Evolutionary conservation across 225 moss, liverwort and hornwort genomes (phyloP), one percentile per base, ranked within the genome.

Genomic region (Marchantia paleacea): DNA sequence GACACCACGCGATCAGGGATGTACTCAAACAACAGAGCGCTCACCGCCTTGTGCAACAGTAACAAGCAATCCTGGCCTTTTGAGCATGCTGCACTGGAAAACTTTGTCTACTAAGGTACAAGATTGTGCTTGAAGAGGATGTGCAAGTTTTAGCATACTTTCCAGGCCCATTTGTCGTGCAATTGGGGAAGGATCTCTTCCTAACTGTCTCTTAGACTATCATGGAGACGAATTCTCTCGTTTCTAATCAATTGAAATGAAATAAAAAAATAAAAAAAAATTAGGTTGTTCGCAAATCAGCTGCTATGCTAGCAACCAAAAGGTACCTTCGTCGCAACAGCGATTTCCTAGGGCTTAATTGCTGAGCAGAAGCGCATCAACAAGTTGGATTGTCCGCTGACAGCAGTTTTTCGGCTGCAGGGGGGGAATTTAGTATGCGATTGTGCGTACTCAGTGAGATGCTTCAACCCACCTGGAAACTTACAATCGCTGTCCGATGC

Each of bases 391-490:
- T 68, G 25, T 68, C 60, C 13, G 15, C 20, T 68, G 29, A 7
- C 69, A 64, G 28, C n/a, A 12, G 13, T 22, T 7, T 1, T 71
- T 71, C 0, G 2, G 66, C 25, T 22, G 19, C 4, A n/a, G 10
- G 3, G 1, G 22, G 52, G 7, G 22, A n/a, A n/a, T 51, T 72
- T 72, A 5, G 20, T 10, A 2, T 20, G 9, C 20, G 3, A 52
- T 0, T 6, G 0, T 72, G 0, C 10, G 19, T 48, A 11, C 9
- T 72, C 22, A 24, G n/a, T 10, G 19, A 24, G n/a, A 20, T 28
- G 52, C 10, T 74, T 26, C 1, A 8, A 61, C 62, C 47, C 39
- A 84, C 84, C 80, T 77, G 75, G 47, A 22, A 53, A 62, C 18
- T 75, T 54, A 47, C 14, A 53, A 60, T 80, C 55, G 53, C 63